Base-by-base conservation (phyloP, 768 basidiomycete species). In the Tulasnella sp. region DNA sequence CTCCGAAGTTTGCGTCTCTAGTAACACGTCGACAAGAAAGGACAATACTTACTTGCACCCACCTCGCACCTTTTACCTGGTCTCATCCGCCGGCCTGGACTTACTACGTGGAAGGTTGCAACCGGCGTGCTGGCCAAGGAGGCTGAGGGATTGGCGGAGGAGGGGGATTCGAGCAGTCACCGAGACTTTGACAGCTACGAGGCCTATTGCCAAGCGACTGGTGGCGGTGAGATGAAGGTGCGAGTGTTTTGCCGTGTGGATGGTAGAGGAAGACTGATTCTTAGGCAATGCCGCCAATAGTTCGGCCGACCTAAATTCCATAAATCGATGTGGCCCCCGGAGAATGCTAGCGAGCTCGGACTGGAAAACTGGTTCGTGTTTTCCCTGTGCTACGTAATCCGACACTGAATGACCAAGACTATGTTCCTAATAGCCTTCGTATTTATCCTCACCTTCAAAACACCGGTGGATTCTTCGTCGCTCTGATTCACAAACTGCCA, bases 381-480 rank as follows among this genome's bases (percentile, higher is more conserved):
- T 48, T 73, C 39, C 9, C 67, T 5, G 20, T 61, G 70, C 72
- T 18, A 29, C 32, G 2, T 32, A 35, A 26, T 29, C 10, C 16
- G n/a, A 26, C n/a, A 26, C 10, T 10, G 5, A 35, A 1, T 67
- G 9, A 39, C 74, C 57, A 39, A 20, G 39, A 9, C 76, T 80
- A 48, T 40, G 26, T 18, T 70, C 26, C 32, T 3, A 37, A 9
- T 46, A 98, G 96, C 81, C 85, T 98, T 83, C 89, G 98, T 51
- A 90, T 99, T 80, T 93, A 97, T 82, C 96, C 98, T 2, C 96
- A 99, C 83, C 85, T 98, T 11, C 98, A 99, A 84, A 93, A 99
- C 82, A 94, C 96, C 0, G 98, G 98, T 3, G 98, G 96, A 0
- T 99, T 99, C 85, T 99, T 98, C 82, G 91, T 99, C n/a, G 95